Evolutionary conservation across 805 yeast genomes (phyloP), one percentile per base, ranked within the genome.

Genomic region (Yarrowia sp.): DNA sequence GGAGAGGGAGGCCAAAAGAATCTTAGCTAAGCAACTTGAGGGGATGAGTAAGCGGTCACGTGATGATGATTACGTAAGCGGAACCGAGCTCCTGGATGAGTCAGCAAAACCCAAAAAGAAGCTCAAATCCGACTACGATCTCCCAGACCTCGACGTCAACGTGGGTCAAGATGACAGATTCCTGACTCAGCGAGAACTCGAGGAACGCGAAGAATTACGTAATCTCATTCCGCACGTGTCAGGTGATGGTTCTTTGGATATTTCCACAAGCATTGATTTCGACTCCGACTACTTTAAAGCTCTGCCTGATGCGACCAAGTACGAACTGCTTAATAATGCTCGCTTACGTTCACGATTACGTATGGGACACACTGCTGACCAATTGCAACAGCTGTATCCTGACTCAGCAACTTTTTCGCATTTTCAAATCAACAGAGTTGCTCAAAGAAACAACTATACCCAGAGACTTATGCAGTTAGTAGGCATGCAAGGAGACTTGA

Each of bases 281-380:
- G 82, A 86, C 3, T 92, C 98, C 0, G 76, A 83, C 22, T 92
- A 89, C 68, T 95, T 95, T 72, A 79, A 81, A 11, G 80, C 81
- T 18, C 77, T 95, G n/a, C 97, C 99, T 0, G 77, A 87, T 58
- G 84, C 92, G 0, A 86, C 96, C 0, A 97, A 92, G 73, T 95
- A 95, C 73, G 90, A 92, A 83, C 84, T 91, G 3, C 77, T 95
- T 11, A 90, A 95, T 9, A 90, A 90, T 66, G 81, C 96, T 14
- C 75, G 99, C 65, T 77, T 92, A 31, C 82, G 91, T 67, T 92
- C 98, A 0, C 78, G 99, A 66, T 81, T 95, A 73, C 85, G 99
- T 77, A 87, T 95, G 96, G 99, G 99, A 0, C 92, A 89, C 72
- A 81, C 93, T 0, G 90, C 92, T 65, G 92, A 89, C n/a, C 98